Base-by-base conservation (phyloP, 2,329 filamentous ascomycete species). In the Mycosphaerella sp. region DNA sequence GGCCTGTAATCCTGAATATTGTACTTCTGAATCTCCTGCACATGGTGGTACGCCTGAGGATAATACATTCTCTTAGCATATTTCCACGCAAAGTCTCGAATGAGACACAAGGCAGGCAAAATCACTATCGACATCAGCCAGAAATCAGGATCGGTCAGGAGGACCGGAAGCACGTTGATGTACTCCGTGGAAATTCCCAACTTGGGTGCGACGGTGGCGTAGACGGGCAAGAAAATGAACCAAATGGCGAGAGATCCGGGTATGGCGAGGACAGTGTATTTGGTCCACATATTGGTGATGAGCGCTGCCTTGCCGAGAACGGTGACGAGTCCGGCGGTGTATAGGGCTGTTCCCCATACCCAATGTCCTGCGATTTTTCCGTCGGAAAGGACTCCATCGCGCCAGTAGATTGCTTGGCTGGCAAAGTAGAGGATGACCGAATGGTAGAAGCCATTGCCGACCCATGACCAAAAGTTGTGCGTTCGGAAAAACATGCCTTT, bases 21-120 rank as follows among this genome's bases (percentile, higher is more conserved):
- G 76, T 97, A 98, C 75, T 98, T 98, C 73, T 98, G 93, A 64
- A 98, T 98, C 76, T 98, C 93, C 73, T 98, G 93, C 60, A 98
- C 93, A 71, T 98, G 93, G 66, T 98, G 93, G 68, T 98, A 98
- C 42, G 89, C 84, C 73, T 96, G 87, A 21, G 93, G 93, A 63
- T 85, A 86, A 75, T 97, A 98, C 90, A 98, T 96, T 61, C 93
- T 82, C 78, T 95, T 96, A 58, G 83, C 84, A 65, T 97, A 98
- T 78, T 98, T 98, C 91, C 92, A 98, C 2, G 86, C 84, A 72
- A 95, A 88, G 70, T 98, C 93, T 65, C 93, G 80, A 48, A 91
- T 73, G 47, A 98, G 78, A 70, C 92, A 97, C 46, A 96, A 72
- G 6, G 84, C 78, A 0, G 92, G 87, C 40, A 98, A 74, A 5